A percentile compares a stretch with the other conserved stretches of the same genome.
Conservation (phyloP, 2,329 filamentous ascomycete species). For the Aureobasidium mangrovei region DNA sequence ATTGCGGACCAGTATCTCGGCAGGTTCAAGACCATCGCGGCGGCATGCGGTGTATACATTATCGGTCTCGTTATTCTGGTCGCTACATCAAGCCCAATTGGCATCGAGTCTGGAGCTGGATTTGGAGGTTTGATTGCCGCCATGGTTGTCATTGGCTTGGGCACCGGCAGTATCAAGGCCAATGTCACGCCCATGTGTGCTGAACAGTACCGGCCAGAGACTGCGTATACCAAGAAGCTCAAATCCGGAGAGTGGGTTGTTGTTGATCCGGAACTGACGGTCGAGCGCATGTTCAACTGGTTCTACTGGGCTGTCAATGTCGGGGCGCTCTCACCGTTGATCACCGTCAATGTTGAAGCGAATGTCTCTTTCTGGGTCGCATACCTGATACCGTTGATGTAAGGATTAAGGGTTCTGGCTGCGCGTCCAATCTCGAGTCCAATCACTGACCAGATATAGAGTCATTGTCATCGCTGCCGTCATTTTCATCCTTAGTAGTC, state of each 20-base stretch:
- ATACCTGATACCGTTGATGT: conserved; percentile 48
- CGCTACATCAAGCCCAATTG: conserved; percentile 17
- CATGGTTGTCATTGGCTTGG: conserved; percentile 32
- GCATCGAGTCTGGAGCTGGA: conserved; percentile 27
- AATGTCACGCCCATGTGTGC: conserved; percentile 51
- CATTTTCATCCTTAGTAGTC: conserved; percentile 20
- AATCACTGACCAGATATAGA: neutral
- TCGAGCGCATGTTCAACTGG: conserved; percentile 30
- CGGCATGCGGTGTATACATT: conserved; percentile 25
- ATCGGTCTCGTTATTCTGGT: conserved; percentile 29
- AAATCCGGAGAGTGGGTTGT: conserved; percentile 37
- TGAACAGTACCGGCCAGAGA: conserved; percentile 36
- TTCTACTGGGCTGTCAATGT: conserved; percentile 66
- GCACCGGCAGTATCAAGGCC: conserved; percentile 57
- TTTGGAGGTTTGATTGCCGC: conserved; percentile 33
- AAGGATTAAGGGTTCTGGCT: neutral
- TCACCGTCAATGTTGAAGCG: conserved; percentile 57
- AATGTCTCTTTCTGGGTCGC: conserved; percentile 57
- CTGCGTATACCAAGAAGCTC: conserved; percentile 29
- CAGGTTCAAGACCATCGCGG: conserved; percentile 55
- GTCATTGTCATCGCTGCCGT: conserved; percentile 1
- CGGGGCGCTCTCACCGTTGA: conserved; percentile 57
- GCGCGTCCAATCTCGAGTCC: neutral
- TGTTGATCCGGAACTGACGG: conserved; percentile 38
- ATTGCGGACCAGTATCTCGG: conserved; percentile 43